Evolutionary conservation across 2,329 filamentous ascomycete species (phyloP).

Genomic region (Helotiales sp.): DNA sequence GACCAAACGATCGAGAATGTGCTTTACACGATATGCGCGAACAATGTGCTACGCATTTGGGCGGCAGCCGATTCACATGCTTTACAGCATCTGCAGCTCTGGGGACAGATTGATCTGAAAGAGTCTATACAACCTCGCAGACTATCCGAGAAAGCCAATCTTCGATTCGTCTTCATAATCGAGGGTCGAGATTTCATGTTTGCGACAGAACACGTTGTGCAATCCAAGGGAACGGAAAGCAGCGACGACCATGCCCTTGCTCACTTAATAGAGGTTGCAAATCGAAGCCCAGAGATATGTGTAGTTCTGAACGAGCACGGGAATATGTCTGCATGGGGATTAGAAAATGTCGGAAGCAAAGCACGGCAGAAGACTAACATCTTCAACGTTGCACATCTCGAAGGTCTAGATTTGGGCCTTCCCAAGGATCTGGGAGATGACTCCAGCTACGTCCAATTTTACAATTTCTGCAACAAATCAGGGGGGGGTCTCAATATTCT

Average conservation of each 20-base stretch:
- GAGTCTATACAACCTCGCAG: slow-evolving; percentile 63
- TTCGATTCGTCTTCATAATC: slow-evolving; percentile 79
- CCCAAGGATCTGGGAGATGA: slow-evolving; percentile 30
- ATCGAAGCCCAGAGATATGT: slow-evolving; percentile 84
- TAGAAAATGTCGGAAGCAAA: slow-evolving; percentile 83
- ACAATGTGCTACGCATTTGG: slow-evolving; percentile 84
- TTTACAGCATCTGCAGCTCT: slow-evolving; percentile 75
- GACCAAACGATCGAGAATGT: slow-evolving; percentile 85
- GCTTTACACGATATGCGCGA: slow-evolving; percentile 85
- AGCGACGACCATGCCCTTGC: slow-evolving; percentile 74
- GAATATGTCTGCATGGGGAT: slow-evolving; percentile 87
- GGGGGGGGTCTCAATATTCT: slow-evolving; percentile 73
- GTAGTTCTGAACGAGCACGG: slow-evolving; percentile 83
- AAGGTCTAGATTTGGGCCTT: slow-evolving; percentile 57
- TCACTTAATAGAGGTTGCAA: slow-evolving; percentile 84
- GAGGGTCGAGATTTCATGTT: slow-evolving; percentile 79
- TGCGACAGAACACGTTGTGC: slow-evolving; percentile 77
- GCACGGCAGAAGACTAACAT: slow-evolving; percentile 68
- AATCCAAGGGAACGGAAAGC: slow-evolving; percentile 55
- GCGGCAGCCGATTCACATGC: slow-evolving; percentile 74
- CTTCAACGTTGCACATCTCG: slow-evolving; percentile 86
- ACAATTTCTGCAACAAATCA: slow-evolving; percentile 71
- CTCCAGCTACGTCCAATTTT: slow-evolving; percentile 67
- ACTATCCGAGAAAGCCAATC: slow-evolving; percentile 38
- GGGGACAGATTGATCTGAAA: slow-evolving; percentile 78